Conservation (phyloP, 805 yeast species). For the Myxozyma udenii region DNA sequence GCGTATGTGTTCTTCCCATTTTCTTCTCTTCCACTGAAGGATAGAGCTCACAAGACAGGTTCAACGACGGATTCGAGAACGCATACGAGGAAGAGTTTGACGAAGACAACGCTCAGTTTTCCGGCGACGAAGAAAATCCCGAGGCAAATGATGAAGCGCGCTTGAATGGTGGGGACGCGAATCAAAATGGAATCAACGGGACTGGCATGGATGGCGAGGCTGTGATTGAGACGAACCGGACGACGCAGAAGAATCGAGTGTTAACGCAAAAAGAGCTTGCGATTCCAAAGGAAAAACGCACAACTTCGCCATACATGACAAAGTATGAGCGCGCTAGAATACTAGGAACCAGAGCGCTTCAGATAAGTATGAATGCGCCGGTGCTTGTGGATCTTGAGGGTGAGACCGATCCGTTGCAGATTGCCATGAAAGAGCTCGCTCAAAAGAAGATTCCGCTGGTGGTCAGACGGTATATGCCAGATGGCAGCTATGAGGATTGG, state of each 20-base stretch:
- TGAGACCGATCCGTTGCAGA: constrained; percentile 97
- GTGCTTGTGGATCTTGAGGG: constrained; percentile 97
- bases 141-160: constrained; percentile 42
- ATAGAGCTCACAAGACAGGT: constrained; percentile 36
- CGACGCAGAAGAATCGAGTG: constrained; percentile 42
- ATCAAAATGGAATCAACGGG: constrained; percentile 38
- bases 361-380: constrained; percentile 97
- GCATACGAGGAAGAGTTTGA: constrained; percentile 56
- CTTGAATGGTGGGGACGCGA: constrained; percentile 31
- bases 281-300: constrained; percentile 80
- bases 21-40: neutral
- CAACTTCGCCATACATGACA: constrained; percentile 98
- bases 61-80: constrained; percentile 46
- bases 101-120: constrained; percentile 72
- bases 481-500: constrained; percentile 97
- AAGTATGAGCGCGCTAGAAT: constrained; percentile 98
- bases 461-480: constrained; percentile 93
- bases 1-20: constrained; percentile 35
- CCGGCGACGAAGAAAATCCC: constrained; percentile 58
- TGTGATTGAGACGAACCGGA: constrained; percentile 67
- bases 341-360: constrained; percentile 94
- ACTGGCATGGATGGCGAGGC: constrained; percentile 56
- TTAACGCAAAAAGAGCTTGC: constrained; percentile 77
- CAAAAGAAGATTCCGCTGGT: constrained; percentile 94
- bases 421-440: constrained; percentile 93